Conservation (phyloP, 352 stramenopile genomes). For the Phytophthora crassamura region DNA sequence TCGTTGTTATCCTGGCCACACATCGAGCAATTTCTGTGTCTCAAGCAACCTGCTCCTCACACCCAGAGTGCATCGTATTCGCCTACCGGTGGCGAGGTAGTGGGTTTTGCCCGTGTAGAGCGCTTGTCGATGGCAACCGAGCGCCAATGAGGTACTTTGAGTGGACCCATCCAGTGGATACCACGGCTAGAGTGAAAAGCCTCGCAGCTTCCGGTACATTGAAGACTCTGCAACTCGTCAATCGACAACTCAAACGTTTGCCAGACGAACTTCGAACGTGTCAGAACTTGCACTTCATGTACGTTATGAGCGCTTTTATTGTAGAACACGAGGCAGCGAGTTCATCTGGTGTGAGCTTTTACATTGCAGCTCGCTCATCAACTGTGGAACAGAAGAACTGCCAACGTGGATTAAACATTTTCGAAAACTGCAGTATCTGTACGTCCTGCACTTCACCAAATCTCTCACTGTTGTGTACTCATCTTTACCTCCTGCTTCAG, state of each 20-base stretch:
- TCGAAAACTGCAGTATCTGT: constrained; percentile 48
- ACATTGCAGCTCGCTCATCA: constrained; percentile 27
- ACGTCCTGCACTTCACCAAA: background rate
- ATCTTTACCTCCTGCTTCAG: background rate
- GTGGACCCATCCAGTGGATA: constrained; percentile 33
- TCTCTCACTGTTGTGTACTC: background rate
- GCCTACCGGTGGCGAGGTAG: constrained; percentile 26
- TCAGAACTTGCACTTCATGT: constrained; percentile 44
- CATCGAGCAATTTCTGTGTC: constrained; percentile 19
- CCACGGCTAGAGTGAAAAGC: constrained; percentile 20
- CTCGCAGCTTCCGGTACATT: constrained; percentile 31
- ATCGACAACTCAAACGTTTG: constrained; percentile 24
- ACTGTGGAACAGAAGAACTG: constrained; percentile 28
- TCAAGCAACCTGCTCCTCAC: constrained; percentile 9
- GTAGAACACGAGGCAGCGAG: too few relatives aligned
- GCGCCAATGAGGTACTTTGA: constrained; percentile 35
- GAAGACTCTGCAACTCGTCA: constrained; percentile 40
- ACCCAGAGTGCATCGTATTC: constrained; percentile 38
- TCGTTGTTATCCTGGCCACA: constrained; percentile 10
- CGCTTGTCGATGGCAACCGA: constrained; percentile 31
- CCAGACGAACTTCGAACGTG: constrained; percentile 40
- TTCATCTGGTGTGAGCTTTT: too few relatives aligned
- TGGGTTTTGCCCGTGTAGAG: constrained; percentile 34
- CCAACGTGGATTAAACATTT: constrained; percentile 37
- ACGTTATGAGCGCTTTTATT: background rate